phyloP scores from a whole-genome alignment of 148 eudicot species.

The Fallopia convolvulus region DNA sequence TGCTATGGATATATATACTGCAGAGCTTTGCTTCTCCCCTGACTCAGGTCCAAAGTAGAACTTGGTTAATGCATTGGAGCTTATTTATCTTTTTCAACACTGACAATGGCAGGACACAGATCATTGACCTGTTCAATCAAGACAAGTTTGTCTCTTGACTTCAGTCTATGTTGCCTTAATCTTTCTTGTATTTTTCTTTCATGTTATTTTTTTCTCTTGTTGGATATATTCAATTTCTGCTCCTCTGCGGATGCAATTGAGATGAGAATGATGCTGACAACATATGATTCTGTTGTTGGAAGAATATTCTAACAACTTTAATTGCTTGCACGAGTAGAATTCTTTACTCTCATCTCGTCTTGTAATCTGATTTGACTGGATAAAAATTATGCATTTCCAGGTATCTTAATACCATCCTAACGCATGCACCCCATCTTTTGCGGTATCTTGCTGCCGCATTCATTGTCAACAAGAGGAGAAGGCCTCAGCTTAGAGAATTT shows the following conservation, averaged over 20 bases:
- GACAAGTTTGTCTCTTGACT: constrained; percentile 55
- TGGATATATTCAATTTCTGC: not conserved
- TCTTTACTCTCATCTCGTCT: not conserved
- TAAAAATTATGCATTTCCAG: constrained; percentile 26
- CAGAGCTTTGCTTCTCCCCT: constrained; percentile 80
- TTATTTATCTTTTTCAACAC: constrained; percentile 94
- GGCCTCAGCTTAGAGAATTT: constrained; percentile 91
- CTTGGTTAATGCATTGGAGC: constrained; percentile 99
- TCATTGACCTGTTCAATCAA: constrained; percentile 93
- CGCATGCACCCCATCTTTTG: constrained; percentile 94
- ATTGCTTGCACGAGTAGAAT: not conserved
- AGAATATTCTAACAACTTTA: not conserved
- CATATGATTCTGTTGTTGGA: not conserved
- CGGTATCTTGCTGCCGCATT: constrained; percentile 95
- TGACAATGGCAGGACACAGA: constrained; percentile 90
- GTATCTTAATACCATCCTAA: constrained; percentile 91
- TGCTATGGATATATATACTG: constrained; percentile 23
- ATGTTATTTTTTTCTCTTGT: not conserved
- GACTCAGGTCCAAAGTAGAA: constrained; percentile 83
- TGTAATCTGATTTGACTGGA: not conserved
- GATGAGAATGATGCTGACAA: not conserved
- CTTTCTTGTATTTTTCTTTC: not conserved
- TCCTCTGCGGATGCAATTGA: not conserved
- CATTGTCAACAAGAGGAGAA: constrained; percentile 85
- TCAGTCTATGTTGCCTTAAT: constrained; percentile 4